A percentile compares a stretch with the other conserved stretches of the same genome.
Evolutionary conservation across 2,329 filamentous ascomycete genomes (phyloP).

Genomic region (Cercospora sp.): DNA sequence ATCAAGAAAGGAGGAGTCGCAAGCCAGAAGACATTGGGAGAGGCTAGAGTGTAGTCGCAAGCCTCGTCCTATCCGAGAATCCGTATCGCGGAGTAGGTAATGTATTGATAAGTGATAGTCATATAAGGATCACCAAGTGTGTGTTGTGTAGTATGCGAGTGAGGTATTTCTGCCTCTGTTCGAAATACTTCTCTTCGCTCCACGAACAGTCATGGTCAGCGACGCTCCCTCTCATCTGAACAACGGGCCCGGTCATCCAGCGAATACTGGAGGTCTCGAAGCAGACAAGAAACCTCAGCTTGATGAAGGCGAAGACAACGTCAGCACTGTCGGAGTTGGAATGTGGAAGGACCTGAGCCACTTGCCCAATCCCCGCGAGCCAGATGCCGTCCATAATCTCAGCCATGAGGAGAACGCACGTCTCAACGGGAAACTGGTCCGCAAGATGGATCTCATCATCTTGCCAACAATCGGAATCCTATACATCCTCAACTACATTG

Average conservation of each 20-base stretch:
- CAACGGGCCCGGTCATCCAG: background rate
- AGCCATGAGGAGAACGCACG: background rate
- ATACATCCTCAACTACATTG: conserved; percentile 17
- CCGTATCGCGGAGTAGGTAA: background rate
- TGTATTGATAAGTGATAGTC: background rate
- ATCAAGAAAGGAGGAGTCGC: background rate
- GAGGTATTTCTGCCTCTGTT: background rate
- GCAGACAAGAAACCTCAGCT: background rate
- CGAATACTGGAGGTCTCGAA: background rate
- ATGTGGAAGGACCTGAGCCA: background rate
- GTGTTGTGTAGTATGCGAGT: background rate
- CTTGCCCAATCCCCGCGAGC: background rate
- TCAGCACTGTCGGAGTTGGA: background rate
- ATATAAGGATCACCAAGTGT: background rate
- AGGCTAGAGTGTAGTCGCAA: background rate
- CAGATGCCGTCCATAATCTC: background rate
- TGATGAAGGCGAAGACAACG: conserved; percentile 6
- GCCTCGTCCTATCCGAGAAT: background rate
- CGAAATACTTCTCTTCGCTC: background rate
- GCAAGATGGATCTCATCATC: conserved; percentile 12
- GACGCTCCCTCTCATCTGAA: background rate
- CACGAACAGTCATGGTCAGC: background rate
- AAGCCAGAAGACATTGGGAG: background rate
- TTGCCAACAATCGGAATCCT: conserved; percentile 7
- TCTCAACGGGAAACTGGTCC: conserved; percentile 5